Percentiles rank a stretch among this genome's conserved stretches.
Conservation (phyloP, 305 asterid species). For the Rubia peregrina region DNA sequence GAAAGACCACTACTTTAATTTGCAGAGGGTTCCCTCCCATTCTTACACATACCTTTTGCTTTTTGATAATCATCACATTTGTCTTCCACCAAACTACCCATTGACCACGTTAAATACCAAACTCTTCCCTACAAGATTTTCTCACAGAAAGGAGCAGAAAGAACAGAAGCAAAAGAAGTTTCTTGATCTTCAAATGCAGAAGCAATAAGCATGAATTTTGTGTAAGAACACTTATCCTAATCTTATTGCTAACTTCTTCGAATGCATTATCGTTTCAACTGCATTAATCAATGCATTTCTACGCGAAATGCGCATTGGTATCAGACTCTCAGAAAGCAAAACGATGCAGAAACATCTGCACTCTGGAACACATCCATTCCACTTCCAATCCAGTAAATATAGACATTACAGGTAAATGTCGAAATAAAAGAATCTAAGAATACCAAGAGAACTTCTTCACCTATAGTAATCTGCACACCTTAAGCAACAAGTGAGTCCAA, state of each 20-base stretch:
- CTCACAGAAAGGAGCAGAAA: neutral
- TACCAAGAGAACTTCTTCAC: slow-evolving; percentile 45
- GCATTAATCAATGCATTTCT: slow-evolving; percentile 8
- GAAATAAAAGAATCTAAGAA: slow-evolving; percentile 20
- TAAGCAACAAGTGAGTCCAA: slow-evolving; percentile 39
- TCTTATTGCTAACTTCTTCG: neutral
- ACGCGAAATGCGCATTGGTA: neutral
- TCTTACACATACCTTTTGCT: slow-evolving; percentile 41
- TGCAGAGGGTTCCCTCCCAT: slow-evolving; percentile 67
- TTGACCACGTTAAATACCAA: slow-evolving; percentile 49
- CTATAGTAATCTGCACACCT: slow-evolving; percentile 55
- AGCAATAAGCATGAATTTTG: slow-evolving; percentile 21
- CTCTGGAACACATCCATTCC: slow-evolving; percentile 32
- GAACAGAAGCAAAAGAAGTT: neutral
- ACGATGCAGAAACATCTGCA: slow-evolving; percentile 28
- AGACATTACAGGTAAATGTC: slow-evolving; percentile 34
- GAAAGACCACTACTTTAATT: slow-evolving; percentile 49
- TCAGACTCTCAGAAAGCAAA: slow-evolving; percentile 22
- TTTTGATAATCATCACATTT: slow-evolving; percentile 50
- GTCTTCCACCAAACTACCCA: slow-evolving; percentile 45
- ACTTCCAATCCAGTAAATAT: slow-evolving; percentile 60
- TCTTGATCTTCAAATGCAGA: slow-evolving; percentile 14
- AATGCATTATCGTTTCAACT: slow-evolving; percentile 3
- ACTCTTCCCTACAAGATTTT: slow-evolving; percentile 36
- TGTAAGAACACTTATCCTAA: slow-evolving; percentile 16